Base-by-base conservation (phyloP, 306 rosid species). In the Citrullus mucosospermus region DNA sequence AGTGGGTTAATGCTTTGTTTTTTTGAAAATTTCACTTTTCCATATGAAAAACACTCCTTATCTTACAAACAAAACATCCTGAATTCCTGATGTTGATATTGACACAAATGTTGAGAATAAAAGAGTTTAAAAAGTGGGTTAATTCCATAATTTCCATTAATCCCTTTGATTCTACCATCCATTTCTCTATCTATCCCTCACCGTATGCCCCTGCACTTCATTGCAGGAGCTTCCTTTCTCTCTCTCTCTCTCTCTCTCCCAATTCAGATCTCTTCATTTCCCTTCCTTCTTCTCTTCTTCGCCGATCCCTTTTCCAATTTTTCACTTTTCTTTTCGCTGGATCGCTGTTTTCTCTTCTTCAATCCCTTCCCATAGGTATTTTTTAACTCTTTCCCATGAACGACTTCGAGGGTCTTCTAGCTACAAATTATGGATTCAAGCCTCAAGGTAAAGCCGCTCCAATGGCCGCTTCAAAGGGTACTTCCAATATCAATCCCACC, bases 371-470 rank as follows among this genome's bases (percentile, higher is more conserved):
- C 14, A 14, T 25, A 3, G 1, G 36, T 69, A 12, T 51, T 22
- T 66, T 50, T 38, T 50, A 30, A 9, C 30, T 51, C 46, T 4
- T 77, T 28, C 61, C 25, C 60, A 95, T 95, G 99, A 92, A 89
- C 93, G 97, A 95, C 83, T 92, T 92, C 83, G 93, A 93, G 83
- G 97, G 96, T 79, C 93, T 95, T 80, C 63, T 95, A 70, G 81
- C 86, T 43, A 75, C 88, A 81, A 93, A 95, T 84, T 92, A 60
- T 81, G 97, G 92, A 14, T 82, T 92, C 88, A 95, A 92, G 80
- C 90, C 91, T 2, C 93, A 92, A 9, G 96, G 91, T 1, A 92
- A 95, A 75, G 83, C 97, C 43, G 93, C 90, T 9, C 97, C 99
- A 81, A 91, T 95, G 95, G 87, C 96, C 43, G 75, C 83, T 30